Base-by-base conservation (phyloP, 1,284 basidiomycete genomes). In the Meripilus lineatus region DNA sequence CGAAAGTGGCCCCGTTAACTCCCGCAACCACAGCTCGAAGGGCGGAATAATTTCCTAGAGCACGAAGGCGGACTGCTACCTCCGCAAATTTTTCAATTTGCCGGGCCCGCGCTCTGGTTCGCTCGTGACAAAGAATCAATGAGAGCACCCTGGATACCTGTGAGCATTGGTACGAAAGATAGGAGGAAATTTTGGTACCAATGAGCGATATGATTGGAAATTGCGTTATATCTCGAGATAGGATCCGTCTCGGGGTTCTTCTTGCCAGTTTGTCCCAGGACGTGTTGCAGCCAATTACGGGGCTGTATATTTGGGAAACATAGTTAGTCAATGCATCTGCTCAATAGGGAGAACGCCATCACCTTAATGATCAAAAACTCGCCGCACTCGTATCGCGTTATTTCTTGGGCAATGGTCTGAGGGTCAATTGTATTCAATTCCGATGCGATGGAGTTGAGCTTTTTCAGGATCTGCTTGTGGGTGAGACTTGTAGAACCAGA, bases 11-110 rank as follows among this genome's bases (percentile, higher is more conserved):
- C 50, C 74, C 79, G 54, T 88, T 86, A 61, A 90, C 88, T n/a
- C 87, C 87, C 25, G 86, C 86, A 15, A 90, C 79, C 53, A 90
- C 79, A 4, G 87, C 85, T 17, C 87, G 84, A 46, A 89, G 61
- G 2, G 81, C 87, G 7, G 86, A 88, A 58, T 90, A 90, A 54
- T 90, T 90, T 58, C 89, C 86, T 33, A 84, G 58, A 7, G 69
- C 69, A 32, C 87, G 77, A 35, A 90, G 66, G 47, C 74, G 75
- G 47, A 78, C 73, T 1, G 85, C 87, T 49, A 90, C 76, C 42
- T 87, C 82, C 18, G 85, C 79, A 38, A 90, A 79, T 58, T 84
- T 84, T 59, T 88, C 84, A 38, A 90, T 83, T 56, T 87, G 82
- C 45, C 69, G 75, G 14, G 81, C 82, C 38, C 88, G 76, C 23